phyloP scores from a whole-genome alignment of 345 rosid species.

The Mallotus nudiflorus region DNA sequence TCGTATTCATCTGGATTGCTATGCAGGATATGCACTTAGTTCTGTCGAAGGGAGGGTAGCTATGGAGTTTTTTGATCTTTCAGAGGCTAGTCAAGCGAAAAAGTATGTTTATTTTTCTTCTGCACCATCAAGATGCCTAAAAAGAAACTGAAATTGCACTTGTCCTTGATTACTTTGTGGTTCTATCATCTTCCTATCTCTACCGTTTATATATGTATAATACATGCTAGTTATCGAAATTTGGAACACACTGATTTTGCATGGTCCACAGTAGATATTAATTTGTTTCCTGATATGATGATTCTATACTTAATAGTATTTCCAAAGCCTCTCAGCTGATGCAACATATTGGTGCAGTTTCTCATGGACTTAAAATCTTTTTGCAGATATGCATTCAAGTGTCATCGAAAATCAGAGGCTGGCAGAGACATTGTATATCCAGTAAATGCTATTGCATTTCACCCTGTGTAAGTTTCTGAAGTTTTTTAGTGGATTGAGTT shows the following conservation, averaged over 20 bases:
- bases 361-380: not conserved
- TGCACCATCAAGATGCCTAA: not conserved
- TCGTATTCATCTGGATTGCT: conserved; percentile 16
- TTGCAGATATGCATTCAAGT: conserved; percentile 94
- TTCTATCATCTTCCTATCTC: not conserved
- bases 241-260: not conserved
- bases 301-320: not conserved
- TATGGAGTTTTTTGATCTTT: conserved; percentile 95
- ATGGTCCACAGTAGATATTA: not conserved
- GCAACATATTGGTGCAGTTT: not conserved
- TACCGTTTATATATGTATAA: not conserved
- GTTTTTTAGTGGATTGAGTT: not conserved
- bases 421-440: conserved; percentile 96
- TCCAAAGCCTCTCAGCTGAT: not conserved
- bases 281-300: not conserved
- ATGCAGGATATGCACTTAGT: conserved; percentile 96
- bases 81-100: conserved; percentile 94
- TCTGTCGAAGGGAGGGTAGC: conserved; percentile 97
- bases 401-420: conserved; percentile 96
- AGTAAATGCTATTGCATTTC: conserved; percentile 94
- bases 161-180: not conserved
- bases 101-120: conserved; percentile 45
- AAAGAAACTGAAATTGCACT: not conserved
- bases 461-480: conserved; percentile 79
- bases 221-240: conserved; percentile 12